These are phyloP conservation scores for Neofusicoccum ribis DNA, from an alignment of 2,329 filamentous ascomycete species.

Conservation along the genomic window DNA sequence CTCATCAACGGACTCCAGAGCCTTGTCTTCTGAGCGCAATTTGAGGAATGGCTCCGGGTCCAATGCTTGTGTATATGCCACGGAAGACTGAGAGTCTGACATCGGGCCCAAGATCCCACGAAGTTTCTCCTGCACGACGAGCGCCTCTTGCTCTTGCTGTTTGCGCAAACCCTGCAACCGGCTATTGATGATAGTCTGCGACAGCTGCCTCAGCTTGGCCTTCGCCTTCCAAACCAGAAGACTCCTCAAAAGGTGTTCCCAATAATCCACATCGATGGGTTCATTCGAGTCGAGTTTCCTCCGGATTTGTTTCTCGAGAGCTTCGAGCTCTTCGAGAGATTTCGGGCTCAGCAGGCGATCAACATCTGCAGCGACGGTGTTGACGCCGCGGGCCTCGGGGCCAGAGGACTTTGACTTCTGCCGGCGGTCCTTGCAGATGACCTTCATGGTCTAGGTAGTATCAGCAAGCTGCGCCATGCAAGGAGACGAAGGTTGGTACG, in stretches of 20 bases:
- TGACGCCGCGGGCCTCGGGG: constrained; percentile 72
- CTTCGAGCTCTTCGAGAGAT: constrained; percentile 80
- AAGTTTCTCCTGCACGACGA: constrained; percentile 55
- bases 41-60: constrained; percentile 69
- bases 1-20: constrained; percentile 59
- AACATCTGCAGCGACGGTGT: constrained; percentile 81
- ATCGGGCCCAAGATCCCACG: not conserved
- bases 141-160: constrained; percentile 68
- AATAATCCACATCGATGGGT: constrained; percentile 94
- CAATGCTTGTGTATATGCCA: constrained; percentile 31
- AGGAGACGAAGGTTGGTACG: constrained; percentile 24
- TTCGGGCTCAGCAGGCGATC: constrained; percentile 86
- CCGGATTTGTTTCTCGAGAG: constrained; percentile 82
- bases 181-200: constrained; percentile 70
- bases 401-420: constrained; percentile 63
- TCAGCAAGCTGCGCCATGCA: constrained; percentile 22
- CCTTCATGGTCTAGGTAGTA: constrained; percentile 66
- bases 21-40: constrained; percentile 63
- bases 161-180: constrained; percentile 66
- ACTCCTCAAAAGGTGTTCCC: constrained; percentile 87
- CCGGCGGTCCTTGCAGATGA: constrained; percentile 75
- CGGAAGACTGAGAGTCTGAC: not conserved
- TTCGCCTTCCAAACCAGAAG: constrained; percentile 89
- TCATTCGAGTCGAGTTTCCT: constrained; percentile 85
- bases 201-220: constrained; percentile 77